A percentile compares a stretch with the other conserved stretches of the same genome.
Conservation (phyloP, 2,329 filamentous ascomycete genomes). For the Penicillium concentricum region DNA sequence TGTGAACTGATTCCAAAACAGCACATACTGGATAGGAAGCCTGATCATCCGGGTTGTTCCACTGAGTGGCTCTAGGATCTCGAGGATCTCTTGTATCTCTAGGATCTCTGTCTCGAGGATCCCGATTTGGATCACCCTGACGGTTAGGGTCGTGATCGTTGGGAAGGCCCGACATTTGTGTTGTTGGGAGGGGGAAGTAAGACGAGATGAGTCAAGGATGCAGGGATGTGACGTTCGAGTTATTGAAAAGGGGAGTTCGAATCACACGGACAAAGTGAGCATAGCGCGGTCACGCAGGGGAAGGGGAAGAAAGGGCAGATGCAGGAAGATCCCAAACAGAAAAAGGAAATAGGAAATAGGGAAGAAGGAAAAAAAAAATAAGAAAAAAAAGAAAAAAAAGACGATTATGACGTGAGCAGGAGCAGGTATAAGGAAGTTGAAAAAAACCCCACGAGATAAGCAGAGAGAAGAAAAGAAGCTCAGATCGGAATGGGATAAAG, state of each 20-base stretch:
- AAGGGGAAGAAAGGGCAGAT: constrained; percentile 16
- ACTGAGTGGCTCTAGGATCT: constrained; percentile 42
- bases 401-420: constrained; percentile 33
- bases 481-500: constrained; percentile 1
- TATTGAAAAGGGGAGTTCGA: constrained; percentile 21
- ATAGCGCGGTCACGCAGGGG: constrained; percentile 28
- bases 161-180: constrained; percentile 44
- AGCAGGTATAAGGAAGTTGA: constrained; percentile 13
- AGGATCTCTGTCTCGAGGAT: constrained; percentile 22
- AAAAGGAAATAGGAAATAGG: constrained; percentile 16
- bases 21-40: constrained; percentile 40
- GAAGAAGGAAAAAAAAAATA: constrained; percentile 17
- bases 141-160: constrained; percentile 41
- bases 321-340: constrained; percentile 11
- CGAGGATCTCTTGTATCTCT: constrained; percentile 29
- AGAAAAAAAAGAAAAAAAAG: constrained; percentile 16
- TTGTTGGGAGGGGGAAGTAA: constrained; percentile 7
- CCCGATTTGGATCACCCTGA: constrained; percentile 40
- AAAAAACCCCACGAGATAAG: constrained; percentile 9
- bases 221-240: constrained; percentile 28
- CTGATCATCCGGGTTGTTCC: constrained; percentile 42
- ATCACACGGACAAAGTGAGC: constrained; percentile 26
- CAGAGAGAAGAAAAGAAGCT: constrained; percentile 13
- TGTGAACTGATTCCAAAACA: background rate
- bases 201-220: constrained; percentile 28